phyloP scores from a whole-genome alignment of 345 rosid genomes.

The Euphorbia peplus region DNA sequence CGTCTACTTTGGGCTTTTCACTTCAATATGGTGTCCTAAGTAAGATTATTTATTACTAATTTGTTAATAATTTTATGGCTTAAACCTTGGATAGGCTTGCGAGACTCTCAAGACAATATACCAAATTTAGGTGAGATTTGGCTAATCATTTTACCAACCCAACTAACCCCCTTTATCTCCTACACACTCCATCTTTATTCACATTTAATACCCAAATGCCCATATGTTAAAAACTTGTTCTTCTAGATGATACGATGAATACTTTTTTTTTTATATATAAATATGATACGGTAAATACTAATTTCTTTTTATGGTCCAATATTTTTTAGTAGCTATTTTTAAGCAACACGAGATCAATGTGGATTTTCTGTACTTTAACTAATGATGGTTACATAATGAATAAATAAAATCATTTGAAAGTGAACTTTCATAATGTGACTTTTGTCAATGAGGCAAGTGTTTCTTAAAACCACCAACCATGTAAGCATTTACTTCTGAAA shows the following conservation, averaged over 20 bases:
- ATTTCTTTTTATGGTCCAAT: not conserved
- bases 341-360: slow-evolving; percentile 2
- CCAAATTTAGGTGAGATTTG: slow-evolving; percentile 4
- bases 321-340: not conserved
- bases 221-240: not conserved
- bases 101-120: not conserved
- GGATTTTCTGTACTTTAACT: not conserved
- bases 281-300: too few species aligned
- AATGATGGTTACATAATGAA: too few species aligned
- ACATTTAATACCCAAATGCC: too few species aligned
- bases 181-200: slow-evolving; percentile 9
- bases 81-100: not conserved
- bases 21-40: too few species aligned
- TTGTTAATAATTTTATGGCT: too few species aligned
- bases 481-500: too few species aligned
- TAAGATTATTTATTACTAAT: too few species aligned
- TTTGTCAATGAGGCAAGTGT: not conserved
- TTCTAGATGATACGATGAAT: too few species aligned
- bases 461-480: too few species aligned
- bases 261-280: too few species aligned
- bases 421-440: not conserved
- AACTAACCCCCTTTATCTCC: slow-evolving; percentile 14
- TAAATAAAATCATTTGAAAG: not conserved
- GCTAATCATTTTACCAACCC: not conserved
- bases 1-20: too few species aligned